These are phyloP conservation scores for Cercospora zeae-maydis DNA, from an alignment of 2,329 filamentous ascomycete genomes.

Conservation along the genomic window DNA sequence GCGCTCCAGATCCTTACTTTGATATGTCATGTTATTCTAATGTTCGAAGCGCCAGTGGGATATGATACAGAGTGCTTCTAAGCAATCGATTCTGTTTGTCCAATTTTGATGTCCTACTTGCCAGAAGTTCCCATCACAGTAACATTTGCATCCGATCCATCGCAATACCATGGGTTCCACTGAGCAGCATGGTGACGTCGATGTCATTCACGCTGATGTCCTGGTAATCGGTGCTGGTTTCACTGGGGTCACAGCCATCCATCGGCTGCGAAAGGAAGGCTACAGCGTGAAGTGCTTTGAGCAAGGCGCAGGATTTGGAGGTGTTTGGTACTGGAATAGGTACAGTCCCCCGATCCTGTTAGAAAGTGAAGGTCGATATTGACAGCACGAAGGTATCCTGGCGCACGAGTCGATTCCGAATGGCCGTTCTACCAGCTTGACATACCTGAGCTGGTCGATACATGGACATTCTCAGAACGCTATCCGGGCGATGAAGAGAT, in stretches of 20 bases:
- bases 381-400: slow-evolving; percentile 32
- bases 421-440: slow-evolving; percentile 49
- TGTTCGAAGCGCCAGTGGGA: neutral
- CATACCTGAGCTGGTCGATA: slow-evolving; percentile 46
- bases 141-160: neutral
- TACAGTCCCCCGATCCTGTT: slow-evolving; percentile 18
- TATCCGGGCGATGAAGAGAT: slow-evolving; percentile 43
- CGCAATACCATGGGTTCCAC: neutral
- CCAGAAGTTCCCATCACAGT: neutral
- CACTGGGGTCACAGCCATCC: slow-evolving; percentile 40
- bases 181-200: neutral
- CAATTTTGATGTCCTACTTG: neutral
- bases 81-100: neutral
- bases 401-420: slow-evolving; percentile 49
- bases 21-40: neutral
- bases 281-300: slow-evolving; percentile 38
- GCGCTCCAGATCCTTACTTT: neutral
- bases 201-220: slow-evolving; percentile 23
- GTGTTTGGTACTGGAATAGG: slow-evolving; percentile 40
- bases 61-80: neutral
- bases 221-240: slow-evolving; percentile 42
- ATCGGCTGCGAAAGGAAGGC: slow-evolving; percentile 35
- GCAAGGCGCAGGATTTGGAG: slow-evolving; percentile 37
- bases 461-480: slow-evolving; percentile 52
- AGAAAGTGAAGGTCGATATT: neutral